Percentiles rank a stretch among this genome's conserved stretches.
Evolutionary conservation across 345 rosid genomes (phyloP).

Genomic region (Rhizophora apiculata): DNA sequence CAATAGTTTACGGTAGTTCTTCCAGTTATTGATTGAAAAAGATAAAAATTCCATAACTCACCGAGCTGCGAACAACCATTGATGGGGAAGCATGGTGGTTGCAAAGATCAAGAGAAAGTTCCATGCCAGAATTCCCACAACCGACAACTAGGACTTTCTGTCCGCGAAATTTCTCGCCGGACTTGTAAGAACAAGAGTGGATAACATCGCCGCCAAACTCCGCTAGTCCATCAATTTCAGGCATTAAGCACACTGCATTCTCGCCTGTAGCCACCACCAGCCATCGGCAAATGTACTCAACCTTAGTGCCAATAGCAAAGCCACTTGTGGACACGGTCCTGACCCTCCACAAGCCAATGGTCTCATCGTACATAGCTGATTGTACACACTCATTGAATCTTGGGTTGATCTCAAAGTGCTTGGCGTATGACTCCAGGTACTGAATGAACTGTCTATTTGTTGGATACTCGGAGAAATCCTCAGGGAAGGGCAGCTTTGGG

Average conservation of each 20-base stretch:
- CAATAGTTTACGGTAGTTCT: not conserved
- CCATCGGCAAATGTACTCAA: slow-evolving; percentile 90
- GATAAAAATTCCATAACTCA: slow-evolving; percentile 29
- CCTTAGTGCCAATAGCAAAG: slow-evolving; percentile 36
- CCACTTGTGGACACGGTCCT: slow-evolving; percentile 45
- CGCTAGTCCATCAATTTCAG: slow-evolving; percentile 64
- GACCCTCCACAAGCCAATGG: slow-evolving; percentile 77
- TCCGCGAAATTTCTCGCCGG: slow-evolving; percentile 62
- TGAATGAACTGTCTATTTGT: slow-evolving; percentile 37
- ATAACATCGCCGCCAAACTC: slow-evolving; percentile 68
- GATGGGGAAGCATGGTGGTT: slow-evolving; percentile 65
- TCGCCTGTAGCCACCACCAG: slow-evolving; percentile 96
- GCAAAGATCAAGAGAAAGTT: slow-evolving; percentile 83
- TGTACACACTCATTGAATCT: slow-evolving; percentile 78
- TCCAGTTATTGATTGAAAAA: not conserved
- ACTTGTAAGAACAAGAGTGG: slow-evolving; percentile 71
- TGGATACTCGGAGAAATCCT: slow-evolving; percentile 39
- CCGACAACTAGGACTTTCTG: slow-evolving; percentile 84
- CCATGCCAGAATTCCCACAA: slow-evolving; percentile 97
- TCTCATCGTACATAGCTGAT: slow-evolving; percentile 74
- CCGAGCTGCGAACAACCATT: slow-evolving; percentile 85
- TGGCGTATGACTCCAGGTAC: slow-evolving; percentile 47
- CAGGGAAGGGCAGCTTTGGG: slow-evolving; percentile 47
- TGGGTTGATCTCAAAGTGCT: slow-evolving; percentile 60
- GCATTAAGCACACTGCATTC: slow-evolving; percentile 76